Evolutionary conservation across 2,329 filamentous ascomycete species (phyloP).

Genomic region (Colletotrichum sp.): DNA sequence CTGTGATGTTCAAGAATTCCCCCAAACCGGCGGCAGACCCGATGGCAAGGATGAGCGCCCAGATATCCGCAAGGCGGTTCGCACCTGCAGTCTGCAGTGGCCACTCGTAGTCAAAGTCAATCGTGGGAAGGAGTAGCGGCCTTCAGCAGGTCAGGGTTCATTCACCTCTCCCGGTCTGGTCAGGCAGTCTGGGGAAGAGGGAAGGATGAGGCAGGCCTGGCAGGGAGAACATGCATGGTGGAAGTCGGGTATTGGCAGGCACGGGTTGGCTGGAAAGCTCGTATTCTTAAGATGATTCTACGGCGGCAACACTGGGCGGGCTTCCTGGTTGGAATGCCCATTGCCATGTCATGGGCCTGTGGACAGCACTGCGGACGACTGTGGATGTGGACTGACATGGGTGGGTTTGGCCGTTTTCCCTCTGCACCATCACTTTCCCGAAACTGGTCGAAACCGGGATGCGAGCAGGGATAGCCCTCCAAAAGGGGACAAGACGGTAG

Average conservation of each 20-base stretch:
- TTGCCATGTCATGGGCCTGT: conserved; percentile 14
- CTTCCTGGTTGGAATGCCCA: neutral
- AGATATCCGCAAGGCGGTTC: neutral
- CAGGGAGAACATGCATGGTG: neutral
- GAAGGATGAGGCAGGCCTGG: neutral
- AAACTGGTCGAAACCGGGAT: conserved; percentile 19
- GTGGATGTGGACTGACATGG: conserved; percentile 9
- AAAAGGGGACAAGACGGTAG: neutral
- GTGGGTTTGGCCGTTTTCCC: neutral
- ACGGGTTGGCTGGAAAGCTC: conserved; percentile 4
- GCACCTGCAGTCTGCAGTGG: neutral
- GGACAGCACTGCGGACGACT: neutral
- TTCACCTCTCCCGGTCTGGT: neutral
- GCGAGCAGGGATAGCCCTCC: neutral
- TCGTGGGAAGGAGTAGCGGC: neutral
- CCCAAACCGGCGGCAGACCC: conserved; percentile 14
- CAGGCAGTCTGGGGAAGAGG: conserved; percentile 9
- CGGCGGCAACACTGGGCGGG: neutral
- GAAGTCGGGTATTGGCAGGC: neutral
- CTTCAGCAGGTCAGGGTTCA: neutral
- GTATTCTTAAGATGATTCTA: conserved; percentile 21
- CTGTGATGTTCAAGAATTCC: neutral
- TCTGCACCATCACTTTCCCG: conserved; percentile 8
- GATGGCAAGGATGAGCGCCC: conserved; percentile 1
- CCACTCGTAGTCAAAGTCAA: neutral